phyloP scores from a whole-genome alignment of 768 basidiomycete species.

The Chalciporus chontae region DNA sequence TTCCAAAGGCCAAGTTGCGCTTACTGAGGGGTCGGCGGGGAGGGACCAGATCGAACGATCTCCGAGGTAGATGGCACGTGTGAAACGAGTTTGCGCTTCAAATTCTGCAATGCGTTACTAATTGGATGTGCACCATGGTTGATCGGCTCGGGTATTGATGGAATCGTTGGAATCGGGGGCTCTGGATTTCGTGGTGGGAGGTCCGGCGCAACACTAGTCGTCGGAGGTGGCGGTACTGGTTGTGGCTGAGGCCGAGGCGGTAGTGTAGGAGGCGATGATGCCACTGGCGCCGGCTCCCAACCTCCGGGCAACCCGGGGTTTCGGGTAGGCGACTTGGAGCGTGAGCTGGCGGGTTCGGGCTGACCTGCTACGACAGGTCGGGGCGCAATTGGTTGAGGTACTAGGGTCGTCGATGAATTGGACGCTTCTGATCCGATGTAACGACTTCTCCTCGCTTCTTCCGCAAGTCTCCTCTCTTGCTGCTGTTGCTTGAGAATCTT shows the following conservation, averaged over 20 bases:
- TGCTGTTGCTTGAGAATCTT: conserved; percentile 84
- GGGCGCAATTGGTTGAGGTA: conserved; percentile 14
- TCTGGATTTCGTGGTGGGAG: conserved; percentile 4
- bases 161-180: neutral
- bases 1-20: neutral
- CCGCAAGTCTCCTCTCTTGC: conserved; percentile 56
- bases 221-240: neutral
- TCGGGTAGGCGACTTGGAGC: conserved; percentile 19
- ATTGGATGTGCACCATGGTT: conserved; percentile 6
- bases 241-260: conserved; percentile 3
- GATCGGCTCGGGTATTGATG: conserved; percentile 1
- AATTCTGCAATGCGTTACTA: conserved; percentile 22
- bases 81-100: conserved; percentile 25
- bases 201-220: neutral
- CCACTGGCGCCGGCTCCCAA: conserved; percentile 18
- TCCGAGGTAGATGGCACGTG: conserved; percentile 20
- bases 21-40: conserved; percentile 19
- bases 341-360: conserved; percentile 4
- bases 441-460: conserved; percentile 36
- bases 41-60: conserved; percentile 9
- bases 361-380: conserved; percentile 6
- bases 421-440: conserved; percentile 19
- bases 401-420: conserved; percentile 1
- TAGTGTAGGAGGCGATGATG: conserved; percentile 7
- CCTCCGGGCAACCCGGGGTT: conserved; percentile 20